phyloP scores from a whole-genome alignment of 495 filamentous ascomycete species.

The Penicillium simplicissimum region DNA sequence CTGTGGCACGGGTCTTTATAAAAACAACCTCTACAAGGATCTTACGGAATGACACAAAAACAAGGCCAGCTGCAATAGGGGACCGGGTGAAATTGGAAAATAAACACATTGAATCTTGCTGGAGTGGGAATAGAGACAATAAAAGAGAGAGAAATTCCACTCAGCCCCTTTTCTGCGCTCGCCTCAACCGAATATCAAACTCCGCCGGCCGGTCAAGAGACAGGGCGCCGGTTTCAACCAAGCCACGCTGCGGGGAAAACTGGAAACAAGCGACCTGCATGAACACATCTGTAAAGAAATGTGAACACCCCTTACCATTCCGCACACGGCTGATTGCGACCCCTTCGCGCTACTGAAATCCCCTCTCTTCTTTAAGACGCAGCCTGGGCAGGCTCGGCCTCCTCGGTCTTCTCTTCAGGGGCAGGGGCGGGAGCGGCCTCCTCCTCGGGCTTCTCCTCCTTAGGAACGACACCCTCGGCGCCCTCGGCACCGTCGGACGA shows the following conservation, averaged over 20 bases:
- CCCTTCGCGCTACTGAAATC: conserved; percentile 4
- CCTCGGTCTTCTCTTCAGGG: conserved; percentile 48
- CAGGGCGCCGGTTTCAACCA: conserved; percentile 43
- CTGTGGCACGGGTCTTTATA: no score
- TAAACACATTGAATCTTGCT: conserved; percentile 52
- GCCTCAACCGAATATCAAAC: conserved; percentile 53
- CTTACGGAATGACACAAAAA: not conserved
- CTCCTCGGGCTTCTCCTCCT: conserved; percentile 64
- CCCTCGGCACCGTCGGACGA: conserved; percentile 88
- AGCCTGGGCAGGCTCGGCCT: conserved; percentile 42
- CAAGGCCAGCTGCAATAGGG: not conserved
- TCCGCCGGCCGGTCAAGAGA: conserved; percentile 47
- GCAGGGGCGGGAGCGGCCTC: conserved; percentile 49
- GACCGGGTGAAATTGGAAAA: conserved; percentile 31
- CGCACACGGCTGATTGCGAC: conserved; percentile 25
- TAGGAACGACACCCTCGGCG: conserved; percentile 57
- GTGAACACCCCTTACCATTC: conserved; percentile 37
- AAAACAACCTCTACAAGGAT: not conserved
- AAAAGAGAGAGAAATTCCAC: conserved; percentile 54
- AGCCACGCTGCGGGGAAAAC: conserved; percentile 43
- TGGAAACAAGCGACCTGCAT: conserved; percentile 42
- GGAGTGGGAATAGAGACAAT: conserved; percentile 51
- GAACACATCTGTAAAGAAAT: conserved; percentile 44
- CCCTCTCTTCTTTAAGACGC: conserved; percentile 36
- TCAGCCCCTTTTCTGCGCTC: conserved; percentile 49